These are phyloP conservation scores for Rhodomyrtus tomentosa DNA, from an alignment of 345 rosid genomes.

Conservation along the genomic window DNA sequence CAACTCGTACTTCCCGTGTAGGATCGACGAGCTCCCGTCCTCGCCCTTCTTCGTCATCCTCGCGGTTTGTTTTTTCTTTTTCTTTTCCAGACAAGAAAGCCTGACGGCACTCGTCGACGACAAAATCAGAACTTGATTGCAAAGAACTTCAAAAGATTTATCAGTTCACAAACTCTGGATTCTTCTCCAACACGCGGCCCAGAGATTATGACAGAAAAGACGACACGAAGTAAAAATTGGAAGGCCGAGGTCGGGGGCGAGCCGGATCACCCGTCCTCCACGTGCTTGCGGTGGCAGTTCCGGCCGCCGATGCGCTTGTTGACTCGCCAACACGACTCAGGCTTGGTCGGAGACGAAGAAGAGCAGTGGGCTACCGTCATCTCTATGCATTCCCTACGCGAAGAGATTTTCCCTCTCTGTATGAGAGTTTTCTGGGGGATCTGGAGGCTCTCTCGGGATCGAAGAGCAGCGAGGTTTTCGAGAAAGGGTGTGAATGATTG, in stretches of 20 bases:
- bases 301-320: constrained; percentile 64
- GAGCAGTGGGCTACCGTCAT: constrained; percentile 21
- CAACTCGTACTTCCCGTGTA: constrained; percentile 81
- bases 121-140: background rate
- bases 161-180: background rate
- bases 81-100: too few relatives aligned
- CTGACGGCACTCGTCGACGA: background rate
- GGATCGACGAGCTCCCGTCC: constrained; percentile 15
- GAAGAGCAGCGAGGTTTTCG: background rate
- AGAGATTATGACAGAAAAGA: background rate
- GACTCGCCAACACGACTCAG: constrained; percentile 40
- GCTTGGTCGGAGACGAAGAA: constrained; percentile 15
- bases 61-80: too few relatives aligned
- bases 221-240: background rate
- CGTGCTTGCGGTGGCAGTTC: constrained; percentile 90
- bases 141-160: background rate
- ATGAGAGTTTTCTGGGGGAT: background rate
- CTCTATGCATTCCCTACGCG: constrained; percentile 69
- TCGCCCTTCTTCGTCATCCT: constrained; percentile 14
- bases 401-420: background rate
- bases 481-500: background rate
- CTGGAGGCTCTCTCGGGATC: background rate
- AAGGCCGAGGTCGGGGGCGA: background rate
- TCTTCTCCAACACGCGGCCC: background rate
- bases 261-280: constrained; percentile 86